Conservation (phyloP, 305 asterid genomes). For the Solanum hybrid region DNA sequence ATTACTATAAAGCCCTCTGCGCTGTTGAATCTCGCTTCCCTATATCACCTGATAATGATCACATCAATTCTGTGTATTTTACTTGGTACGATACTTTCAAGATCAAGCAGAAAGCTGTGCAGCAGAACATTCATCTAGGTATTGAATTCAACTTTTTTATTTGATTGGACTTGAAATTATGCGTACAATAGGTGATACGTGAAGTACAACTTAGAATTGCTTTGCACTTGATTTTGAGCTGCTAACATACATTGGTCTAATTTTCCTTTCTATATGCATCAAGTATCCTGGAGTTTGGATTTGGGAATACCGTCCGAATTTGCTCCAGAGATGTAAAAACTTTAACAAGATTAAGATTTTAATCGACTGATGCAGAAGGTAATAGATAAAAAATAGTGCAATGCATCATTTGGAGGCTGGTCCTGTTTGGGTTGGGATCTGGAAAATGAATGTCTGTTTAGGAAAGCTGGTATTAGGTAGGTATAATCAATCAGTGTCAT, state of each 20-base stretch:
- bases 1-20: constrained; percentile 88
- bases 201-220: neutral
- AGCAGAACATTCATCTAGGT: constrained; percentile 92
- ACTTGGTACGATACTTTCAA: constrained; percentile 94
- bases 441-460: neutral
- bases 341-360: neutral
- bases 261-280: neutral
- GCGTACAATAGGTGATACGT: neutral
- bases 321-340: neutral
- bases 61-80: constrained; percentile 63
- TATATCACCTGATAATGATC: constrained; percentile 83
- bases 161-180: neutral
- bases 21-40: constrained; percentile 95
- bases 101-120: constrained; percentile 65
- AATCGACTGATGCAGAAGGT: neutral
- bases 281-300: neutral
- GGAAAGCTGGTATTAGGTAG: neutral
- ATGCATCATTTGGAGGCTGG: neutral
- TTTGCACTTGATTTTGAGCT: neutral
- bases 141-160: neutral
- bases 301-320: neutral
- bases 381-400: neutral
- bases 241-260: neutral
- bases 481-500: neutral
- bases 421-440: neutral